phyloP scores from a whole-genome alignment of 345 rosid species.

The Corymbia maculata region DNA sequence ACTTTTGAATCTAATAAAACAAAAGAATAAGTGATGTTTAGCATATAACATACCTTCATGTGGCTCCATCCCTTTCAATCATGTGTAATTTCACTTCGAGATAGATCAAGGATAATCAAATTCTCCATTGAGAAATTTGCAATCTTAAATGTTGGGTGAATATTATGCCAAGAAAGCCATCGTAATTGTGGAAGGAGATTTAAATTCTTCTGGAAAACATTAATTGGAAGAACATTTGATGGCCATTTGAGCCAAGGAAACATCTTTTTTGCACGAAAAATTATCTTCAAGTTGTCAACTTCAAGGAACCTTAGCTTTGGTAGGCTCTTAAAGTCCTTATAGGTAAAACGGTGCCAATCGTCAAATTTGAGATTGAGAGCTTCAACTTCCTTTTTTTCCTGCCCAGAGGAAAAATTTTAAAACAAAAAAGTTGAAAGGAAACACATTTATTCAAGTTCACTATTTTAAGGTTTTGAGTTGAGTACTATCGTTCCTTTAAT shows the following conservation, averaged over 20 bases:
- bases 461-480: not conserved
- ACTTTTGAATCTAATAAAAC: not conserved
- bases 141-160: accelerated
- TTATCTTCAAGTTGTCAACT: accelerated
- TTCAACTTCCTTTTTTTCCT: not conserved
- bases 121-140: not conserved
- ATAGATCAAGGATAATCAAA: not conserved
- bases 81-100: accelerated
- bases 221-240: not conserved
- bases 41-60: not conserved
- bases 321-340: not conserved
- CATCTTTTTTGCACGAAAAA: accelerated
- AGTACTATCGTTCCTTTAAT: not conserved
- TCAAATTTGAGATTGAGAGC: not conserved
- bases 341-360: accelerated
- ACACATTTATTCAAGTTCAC: not conserved
- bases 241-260: accelerated
- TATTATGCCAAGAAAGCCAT: not conserved
- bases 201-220: not conserved
- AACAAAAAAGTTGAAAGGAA: not conserved
- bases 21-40: not conserved
- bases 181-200: accelerated
- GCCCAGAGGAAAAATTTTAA: not conserved
- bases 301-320: not conserved
- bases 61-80: not conserved